Evolutionary conservation across 2,329 filamentous ascomycete genomes (phyloP).

Genomic region (Byssothecium circinans): DNA sequence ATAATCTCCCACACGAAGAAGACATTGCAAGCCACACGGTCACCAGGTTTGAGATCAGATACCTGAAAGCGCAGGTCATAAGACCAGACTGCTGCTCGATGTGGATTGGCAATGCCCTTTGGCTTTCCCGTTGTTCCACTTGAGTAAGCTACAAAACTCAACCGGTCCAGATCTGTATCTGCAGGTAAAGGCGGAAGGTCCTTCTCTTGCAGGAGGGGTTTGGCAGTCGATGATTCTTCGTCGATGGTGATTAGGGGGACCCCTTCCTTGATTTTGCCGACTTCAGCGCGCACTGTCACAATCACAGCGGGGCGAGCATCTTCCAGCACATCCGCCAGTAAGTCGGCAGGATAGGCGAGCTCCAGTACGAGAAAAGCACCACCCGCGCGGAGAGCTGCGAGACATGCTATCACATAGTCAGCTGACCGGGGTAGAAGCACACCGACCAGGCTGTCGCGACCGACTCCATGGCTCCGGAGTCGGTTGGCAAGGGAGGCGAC

Average conservation of each 20-base stretch:
- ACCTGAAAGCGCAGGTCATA: conserved; percentile 73
- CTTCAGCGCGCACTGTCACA: conserved; percentile 67
- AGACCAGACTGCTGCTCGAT: conserved; percentile 71
- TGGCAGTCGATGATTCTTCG: conserved; percentile 34
- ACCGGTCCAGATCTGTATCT: conserved; percentile 69
- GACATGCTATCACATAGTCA: conserved; percentile 76
- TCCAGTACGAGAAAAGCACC: conserved; percentile 81
- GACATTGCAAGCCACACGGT: conserved; percentile 83
- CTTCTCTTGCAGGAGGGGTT: conserved; percentile 45
- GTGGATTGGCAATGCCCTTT: conserved; percentile 81
- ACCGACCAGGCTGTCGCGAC: conserved; percentile 73
- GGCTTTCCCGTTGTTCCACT: conserved; percentile 76
- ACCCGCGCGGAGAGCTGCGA: conserved; percentile 76
- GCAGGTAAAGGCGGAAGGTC: conserved; percentile 56
- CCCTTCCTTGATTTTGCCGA: conserved; percentile 64
- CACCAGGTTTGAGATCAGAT: conserved; percentile 69
- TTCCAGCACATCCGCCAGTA: conserved; percentile 74
- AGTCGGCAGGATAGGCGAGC: conserved; percentile 72
- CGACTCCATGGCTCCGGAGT: conserved; percentile 68
- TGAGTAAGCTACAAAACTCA: conserved; percentile 80
- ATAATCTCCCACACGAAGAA: conserved; percentile 88
- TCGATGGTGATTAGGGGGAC: conserved; percentile 69
- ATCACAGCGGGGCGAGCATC: conserved; percentile 73
- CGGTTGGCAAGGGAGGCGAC: conserved; percentile 66
- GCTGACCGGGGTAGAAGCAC: conserved; percentile 75